Percentiles rank a stretch among this genome's conserved stretches.
phyloP scores from a whole-genome alignment of 164 flowering plant genomes.

The Vitis vinifera region ASM3070453v1 NC_081816.1:24013501-24014000 shows the following conservation, averaged over 20 bases:
- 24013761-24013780: not conserved
- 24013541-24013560: conserved; percentile 11
- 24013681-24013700: no score
- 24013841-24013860: conserved; percentile 17
- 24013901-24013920: conserved; percentile 5
- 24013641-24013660: not conserved
- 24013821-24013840: conserved; percentile 1
- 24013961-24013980: conserved; percentile 4
- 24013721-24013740: no score
- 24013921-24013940: conserved; percentile 16
- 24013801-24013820: conserved; percentile 5
- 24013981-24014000: not conserved
- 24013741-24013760: not conserved
- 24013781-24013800: not conserved
- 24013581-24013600: not conserved
- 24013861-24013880: conserved; percentile 21
- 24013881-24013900: conserved; percentile 36
- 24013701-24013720: no score
- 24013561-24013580: not conserved
- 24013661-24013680: not conserved
- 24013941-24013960: conserved; percentile 4
- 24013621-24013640: not conserved
- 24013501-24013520: conserved; percentile 7
- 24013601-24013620: no score
- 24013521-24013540: conserved; percentile 5